Evolutionary conservation across 1,284 basidiomycete species (phyloP), one percentile per base, ranked within the genome.

Genomic region (Amylostereum areolatum): DNA sequence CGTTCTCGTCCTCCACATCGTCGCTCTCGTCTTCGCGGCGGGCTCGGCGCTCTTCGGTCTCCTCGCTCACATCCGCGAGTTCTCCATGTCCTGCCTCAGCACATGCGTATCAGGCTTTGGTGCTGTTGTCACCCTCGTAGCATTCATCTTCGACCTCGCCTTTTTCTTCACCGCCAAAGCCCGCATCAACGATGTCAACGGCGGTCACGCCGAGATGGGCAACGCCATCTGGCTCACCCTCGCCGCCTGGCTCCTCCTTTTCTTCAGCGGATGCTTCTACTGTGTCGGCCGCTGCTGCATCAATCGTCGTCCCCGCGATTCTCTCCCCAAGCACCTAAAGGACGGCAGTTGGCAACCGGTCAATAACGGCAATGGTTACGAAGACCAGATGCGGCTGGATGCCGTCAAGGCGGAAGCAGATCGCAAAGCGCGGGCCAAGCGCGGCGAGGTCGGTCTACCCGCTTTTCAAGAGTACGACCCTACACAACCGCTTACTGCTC

Each of bases 181-280:
- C 43, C 78, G 89, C 48, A 85, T 95, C 61, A 85, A 89, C 62
- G 60, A 69, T 8, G 81, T 90, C 12, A 47, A 62, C 2, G 81
- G 81, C 31, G 91, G 89, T 2, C 75, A 72, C 0, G 92, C 92
- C 0, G 67, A 72, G 11, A 84, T 93, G 6, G 92, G 92, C 9
- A 83, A 75, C 50, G 87, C 82, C 6, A 78, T 93, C 25, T 95
- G 92, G 92, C 70, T 95, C 45, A 92, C 89, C 1, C 77, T 95
- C 33, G 86, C 81, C 0, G 86, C 91, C 0, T 93, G 89, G 86
- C 37, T 92, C 1, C 71, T 90, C 25, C 71, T 92, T 43, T 89
- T 90, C 70, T 83, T 94, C 64, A 83, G 85, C 43, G 90, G 91
- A 18, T 94, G 90, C 64, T 88, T 91, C 70, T 93, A 82, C 60